Base-by-base conservation (phyloP, 371 early-diverging fungal species). In the Apophysomyces elegans region DNA sequence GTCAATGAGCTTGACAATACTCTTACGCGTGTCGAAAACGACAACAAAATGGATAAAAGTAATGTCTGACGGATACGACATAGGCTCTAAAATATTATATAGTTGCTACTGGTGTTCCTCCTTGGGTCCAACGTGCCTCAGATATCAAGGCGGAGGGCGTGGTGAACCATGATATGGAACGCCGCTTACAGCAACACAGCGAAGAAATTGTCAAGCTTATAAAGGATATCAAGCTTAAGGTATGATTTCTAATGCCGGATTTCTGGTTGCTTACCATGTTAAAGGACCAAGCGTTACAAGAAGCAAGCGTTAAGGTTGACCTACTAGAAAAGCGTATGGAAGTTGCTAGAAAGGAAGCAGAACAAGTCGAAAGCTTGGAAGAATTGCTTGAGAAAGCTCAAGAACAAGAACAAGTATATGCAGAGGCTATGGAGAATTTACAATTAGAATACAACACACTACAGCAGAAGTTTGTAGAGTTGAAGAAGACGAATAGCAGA, bases 111-210 rank as follows among this genome's bases (percentile, higher is more conserved):
- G 67, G 74, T 1, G 84, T 81, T 6, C 78, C 88, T 50, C 95
- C 95, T 18, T 95, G 96, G 96, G 69, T 86, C 41, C 78, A 78
- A 64, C 86, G 96, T 2, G 92, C 95, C n/a, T 85, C 87, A 50
- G 85, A 87, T 43, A 83, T 95, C 76, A 94, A 94, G 77, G 86
- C 84, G 0, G 90, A 90, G 47, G 88, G 90, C 37, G 79, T 89
- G 12, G 79, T 93, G 45, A 93, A 93, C 68, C 80, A 84, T 9
- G 93, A 92, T 39, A 84, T 92, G 64, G 89, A 93, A 68, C 86
- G 86, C 38, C 88, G 91, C 72, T 75, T 92, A n/a, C 91, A 90
- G 59, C 84, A 88, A 18, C 86, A 90, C 47, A 88, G 85, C 59
- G 91, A 90, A 6, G 93, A 96, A 60, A 89, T 95, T 36, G 62